Base-by-base conservation (phyloP, 345 rosid genomes). In the Citrus medica region DNA sequence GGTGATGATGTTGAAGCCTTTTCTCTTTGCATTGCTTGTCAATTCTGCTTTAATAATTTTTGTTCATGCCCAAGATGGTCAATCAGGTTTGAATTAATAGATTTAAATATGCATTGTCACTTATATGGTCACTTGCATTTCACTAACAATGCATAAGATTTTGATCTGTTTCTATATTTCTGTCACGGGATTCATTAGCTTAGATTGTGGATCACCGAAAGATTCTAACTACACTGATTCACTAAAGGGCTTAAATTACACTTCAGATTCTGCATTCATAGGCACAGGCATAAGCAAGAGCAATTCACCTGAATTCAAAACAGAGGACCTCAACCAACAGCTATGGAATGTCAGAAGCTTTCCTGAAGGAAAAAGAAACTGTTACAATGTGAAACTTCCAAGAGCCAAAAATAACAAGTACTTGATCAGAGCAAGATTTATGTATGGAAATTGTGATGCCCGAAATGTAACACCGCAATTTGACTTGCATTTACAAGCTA, bases 361-460 rank as follows among this genome's bases (percentile, higher is more conserved):
- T 25, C 86, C 82, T 24, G 75, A 75, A 0, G 82, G 79, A 12
- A 59, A 9, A 42, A 78, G 74, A 65, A 81, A 72, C 22, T 81
- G 84, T 16, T 81, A 81, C 79, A 78, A 25, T 4, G 3, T 81
- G 3, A 19, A 33, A 21, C 77, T 72, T 0, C 3, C 24, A 1
- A 6, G 9, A 22, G 37, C 65, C 21, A 60, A 25, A 25, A 62
- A 38, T 55, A 14, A 14, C 14, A 84, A 69, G 38, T 76, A 70
- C 51, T 28, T 84, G 69, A 76, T 84, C 46, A 76, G 84, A 64
- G 82, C 83, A 0, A 14, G 22, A 9, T 81, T 81, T 32, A 4
- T 66, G 71, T 75, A 84, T 55, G 84, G 86, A 32, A 78, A 81
- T 64, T 84, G 79, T n/a, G 87, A 84, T 37, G 63, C 32, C 7